Evolutionary conservation across 2,329 filamentous ascomycete genomes (phyloP).

Genomic region (Scedosporium minutisporum): DNA sequence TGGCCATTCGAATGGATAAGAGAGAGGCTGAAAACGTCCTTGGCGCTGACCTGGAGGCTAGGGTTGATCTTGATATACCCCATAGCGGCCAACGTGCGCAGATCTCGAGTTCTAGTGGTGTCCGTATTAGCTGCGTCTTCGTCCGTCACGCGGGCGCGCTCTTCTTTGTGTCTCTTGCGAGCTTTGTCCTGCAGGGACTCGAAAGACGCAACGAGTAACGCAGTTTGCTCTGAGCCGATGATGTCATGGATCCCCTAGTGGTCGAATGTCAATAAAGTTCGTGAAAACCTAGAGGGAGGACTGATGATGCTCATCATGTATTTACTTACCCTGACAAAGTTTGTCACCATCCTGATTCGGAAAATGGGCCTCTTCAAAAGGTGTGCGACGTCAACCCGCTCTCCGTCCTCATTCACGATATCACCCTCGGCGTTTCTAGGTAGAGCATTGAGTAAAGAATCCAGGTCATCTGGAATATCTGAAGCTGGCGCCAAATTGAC

Average conservation of each 20-base stretch:
- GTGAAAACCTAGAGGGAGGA: conserved; percentile 1
- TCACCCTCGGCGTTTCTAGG: conserved; percentile 56
- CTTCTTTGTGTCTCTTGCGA: conserved; percentile 53
- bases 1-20: conserved; percentile 84
- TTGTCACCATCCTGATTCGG: conserved; percentile 77
- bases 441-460: conserved; percentile 49
- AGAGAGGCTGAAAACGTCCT: conserved; percentile 82
- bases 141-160: conserved; percentile 65
- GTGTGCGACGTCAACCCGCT: conserved; percentile 89
- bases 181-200: conserved; percentile 67
- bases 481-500: conserved; percentile 76
- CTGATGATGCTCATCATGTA: conserved; percentile 5
- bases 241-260: conserved; percentile 46
- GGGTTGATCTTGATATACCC: conserved; percentile 63
- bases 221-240: conserved; percentile 35
- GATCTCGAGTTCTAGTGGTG: conserved; percentile 67
- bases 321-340: conserved; percentile 60
- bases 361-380: conserved; percentile 82
- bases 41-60: conserved; percentile 73
- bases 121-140: conserved; percentile 81
- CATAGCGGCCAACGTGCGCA: conserved; percentile 64
- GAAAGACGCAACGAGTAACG: conserved; percentile 41
- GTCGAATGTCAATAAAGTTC: not conserved
- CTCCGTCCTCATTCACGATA: conserved; percentile 63
- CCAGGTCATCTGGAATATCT: conserved; percentile 43